Percentiles rank a stretch among this genome's conserved stretches.
These are phyloP conservation scores for Malbranchea cinnamomea DNA, from an alignment of 2,329 filamentous ascomycete species.

Conservation along the genomic window DNA sequence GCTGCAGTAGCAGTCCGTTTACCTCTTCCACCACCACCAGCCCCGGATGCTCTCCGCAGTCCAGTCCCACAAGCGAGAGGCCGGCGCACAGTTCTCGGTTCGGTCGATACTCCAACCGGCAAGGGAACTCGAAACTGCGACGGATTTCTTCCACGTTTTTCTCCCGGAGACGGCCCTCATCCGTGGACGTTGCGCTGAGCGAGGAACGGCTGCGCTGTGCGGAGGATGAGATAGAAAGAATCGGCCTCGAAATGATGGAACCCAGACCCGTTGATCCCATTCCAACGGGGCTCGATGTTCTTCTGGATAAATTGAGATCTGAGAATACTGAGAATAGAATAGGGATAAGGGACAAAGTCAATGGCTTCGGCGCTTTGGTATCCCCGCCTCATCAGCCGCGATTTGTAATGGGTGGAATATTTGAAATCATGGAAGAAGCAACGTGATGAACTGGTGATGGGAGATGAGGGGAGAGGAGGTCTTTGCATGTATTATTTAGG, in stretches of 20 bases:
- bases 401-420: constrained; percentile 33
- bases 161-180: constrained; percentile 25
- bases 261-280: constrained; percentile 27
- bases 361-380: background rate
- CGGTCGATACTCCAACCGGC: constrained; percentile 10
- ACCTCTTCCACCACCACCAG: constrained; percentile 18
- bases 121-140: constrained; percentile 17
- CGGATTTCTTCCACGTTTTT: constrained; percentile 16
- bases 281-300: constrained; percentile 10
- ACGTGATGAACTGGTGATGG: constrained; percentile 12
- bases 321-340: constrained; percentile 3
- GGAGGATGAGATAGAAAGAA: constrained; percentile 23
- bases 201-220: constrained; percentile 27
- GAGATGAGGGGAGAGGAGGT: too few species aligned
- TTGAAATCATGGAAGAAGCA: constrained; percentile 31
- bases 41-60: constrained; percentile 18
- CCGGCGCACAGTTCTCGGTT: constrained; percentile 15
- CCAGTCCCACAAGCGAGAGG: constrained; percentile 13
- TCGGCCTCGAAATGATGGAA: constrained; percentile 30
- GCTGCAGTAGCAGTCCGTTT: constrained; percentile 15
- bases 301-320: constrained; percentile 7
- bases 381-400: constrained; percentile 16
- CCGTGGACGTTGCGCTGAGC: constrained; percentile 29
- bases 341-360: constrained; percentile 2
- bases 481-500: too few species aligned